A percentile compares a stretch with the other conserved stretches of the same genome.
Evolutionary conservation across 331 rosid genomes (phyloP).

Genomic region (Spiraea crenata): DNA sequence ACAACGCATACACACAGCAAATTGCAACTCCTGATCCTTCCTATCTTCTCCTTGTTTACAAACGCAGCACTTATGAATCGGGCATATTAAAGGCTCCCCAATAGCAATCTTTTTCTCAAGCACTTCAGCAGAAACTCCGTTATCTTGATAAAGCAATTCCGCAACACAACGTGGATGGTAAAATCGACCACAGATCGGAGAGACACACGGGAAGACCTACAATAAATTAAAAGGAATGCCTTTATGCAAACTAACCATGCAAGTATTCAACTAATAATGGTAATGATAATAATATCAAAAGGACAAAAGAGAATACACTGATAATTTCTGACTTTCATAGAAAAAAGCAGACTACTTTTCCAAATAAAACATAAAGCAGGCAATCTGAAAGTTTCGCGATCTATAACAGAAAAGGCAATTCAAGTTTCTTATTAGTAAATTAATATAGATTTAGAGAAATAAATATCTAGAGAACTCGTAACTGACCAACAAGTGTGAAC

Average conservation of each 20-base stretch:
- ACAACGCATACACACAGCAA: constrained; percentile 86
- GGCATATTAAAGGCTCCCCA: constrained; percentile 66
- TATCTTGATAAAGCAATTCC: constrained; percentile 42
- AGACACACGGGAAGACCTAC: constrained; percentile 70
- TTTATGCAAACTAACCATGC: not conserved
- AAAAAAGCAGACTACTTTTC: not conserved
- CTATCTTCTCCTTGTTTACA: constrained; percentile 72
- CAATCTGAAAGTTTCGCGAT: not conserved
- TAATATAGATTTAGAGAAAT: too few species aligned
- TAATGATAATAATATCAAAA: not conserved
- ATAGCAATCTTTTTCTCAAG: constrained; percentile 53
- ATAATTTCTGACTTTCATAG: not conserved
- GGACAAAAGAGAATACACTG: not conserved
- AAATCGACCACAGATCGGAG: constrained; percentile 65
- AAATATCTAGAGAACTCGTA: not conserved
- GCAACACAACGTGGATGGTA: constrained; percentile 80
- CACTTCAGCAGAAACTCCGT: constrained; percentile 39
- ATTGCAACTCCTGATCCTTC: constrained; percentile 49
- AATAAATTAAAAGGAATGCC: not conserved
- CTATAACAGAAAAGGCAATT: not conserved
- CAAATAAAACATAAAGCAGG: not conserved
- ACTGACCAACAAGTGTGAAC: not conserved
- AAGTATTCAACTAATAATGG: not conserved
- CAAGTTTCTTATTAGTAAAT: not conserved
- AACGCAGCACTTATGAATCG: constrained; percentile 71